Conservation (phyloP, 2,329 filamentous ascomycete genomes). For the Calonectria hawksworthii region DNA sequence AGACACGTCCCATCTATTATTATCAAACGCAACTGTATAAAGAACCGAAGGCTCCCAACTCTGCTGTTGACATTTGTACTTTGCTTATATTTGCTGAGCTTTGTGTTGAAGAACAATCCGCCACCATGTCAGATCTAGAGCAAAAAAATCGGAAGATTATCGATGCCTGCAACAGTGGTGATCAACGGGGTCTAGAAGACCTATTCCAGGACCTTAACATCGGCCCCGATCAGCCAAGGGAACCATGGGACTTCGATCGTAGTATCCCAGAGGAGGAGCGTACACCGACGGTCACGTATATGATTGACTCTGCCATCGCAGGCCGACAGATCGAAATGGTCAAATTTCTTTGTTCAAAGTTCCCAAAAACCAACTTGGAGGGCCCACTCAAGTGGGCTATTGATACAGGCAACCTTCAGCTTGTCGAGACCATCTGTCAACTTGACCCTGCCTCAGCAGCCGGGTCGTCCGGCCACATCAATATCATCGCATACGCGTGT, state of each 20-base stretch:
- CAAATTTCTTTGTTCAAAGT: conserved; percentile 6
- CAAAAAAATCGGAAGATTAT: neutral
- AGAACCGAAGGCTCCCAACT: neutral
- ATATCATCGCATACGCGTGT: neutral
- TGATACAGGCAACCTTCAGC: neutral
- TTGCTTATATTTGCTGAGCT: neutral
- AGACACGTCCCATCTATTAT: neutral
- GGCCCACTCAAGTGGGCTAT: neutral
- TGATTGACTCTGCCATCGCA: neutral
- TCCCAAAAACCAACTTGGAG: neutral
- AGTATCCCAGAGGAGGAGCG: neutral
- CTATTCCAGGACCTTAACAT: neutral
- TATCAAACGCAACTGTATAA: neutral
- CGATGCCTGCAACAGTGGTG: neutral
- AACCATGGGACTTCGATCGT: neutral
- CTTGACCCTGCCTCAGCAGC: neutral
- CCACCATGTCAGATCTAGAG: neutral
- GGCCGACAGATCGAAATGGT: conserved; percentile 3
- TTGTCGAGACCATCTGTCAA: conserved; percentile 16
- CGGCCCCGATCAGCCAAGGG: neutral
- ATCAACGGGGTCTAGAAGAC: neutral
- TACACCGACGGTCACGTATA: neutral
- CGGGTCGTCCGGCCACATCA: neutral
- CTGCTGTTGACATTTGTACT: neutral
- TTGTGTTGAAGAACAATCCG: neutral